These are phyloP conservation scores for Astraeus odoratus DNA, from an alignment of 768 basidiomycete species.

Conservation along the genomic window DNA sequence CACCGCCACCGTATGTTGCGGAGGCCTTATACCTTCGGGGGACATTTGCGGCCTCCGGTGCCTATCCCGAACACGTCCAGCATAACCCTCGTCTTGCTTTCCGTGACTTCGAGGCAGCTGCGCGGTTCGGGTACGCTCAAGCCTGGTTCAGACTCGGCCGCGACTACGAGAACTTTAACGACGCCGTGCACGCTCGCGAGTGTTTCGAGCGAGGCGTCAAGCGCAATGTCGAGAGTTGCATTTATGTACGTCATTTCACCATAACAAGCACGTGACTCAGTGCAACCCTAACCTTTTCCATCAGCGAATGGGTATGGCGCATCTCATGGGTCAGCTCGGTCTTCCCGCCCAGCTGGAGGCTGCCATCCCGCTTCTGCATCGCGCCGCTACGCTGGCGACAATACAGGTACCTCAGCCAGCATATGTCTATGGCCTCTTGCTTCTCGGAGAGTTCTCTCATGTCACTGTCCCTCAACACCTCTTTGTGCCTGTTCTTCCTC, in stretches of 20 bases:
- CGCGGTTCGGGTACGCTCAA: slow-evolving; percentile 64
- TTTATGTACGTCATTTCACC: slow-evolving; percentile 56
- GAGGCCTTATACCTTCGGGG: slow-evolving; percentile 77
- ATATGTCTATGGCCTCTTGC: slow-evolving; percentile 82
- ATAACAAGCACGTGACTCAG: slow-evolving; percentile 5
- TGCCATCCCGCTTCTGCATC: slow-evolving; percentile 68
- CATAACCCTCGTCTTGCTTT: slow-evolving; percentile 78
- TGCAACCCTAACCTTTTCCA: slow-evolving; percentile 1
- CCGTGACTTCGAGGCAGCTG: slow-evolving; percentile 81
- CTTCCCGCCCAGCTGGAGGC: slow-evolving; percentile 43
- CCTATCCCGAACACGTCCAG: slow-evolving; percentile 55
- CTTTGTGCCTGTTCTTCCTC: slow-evolving; percentile 49
- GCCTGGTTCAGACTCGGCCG: slow-evolving; percentile 91
- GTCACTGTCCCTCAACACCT: slow-evolving; percentile 44
- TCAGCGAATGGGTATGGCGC: slow-evolving; percentile 94
- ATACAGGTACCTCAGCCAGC: slow-evolving; percentile 81
- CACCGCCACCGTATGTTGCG: slow-evolving; percentile 40
- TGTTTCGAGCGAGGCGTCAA: slow-evolving; percentile 84
- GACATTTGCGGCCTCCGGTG: slow-evolving; percentile 64
- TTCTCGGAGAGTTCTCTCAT: slow-evolving; percentile 78
- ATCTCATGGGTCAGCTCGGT: slow-evolving; percentile 81
- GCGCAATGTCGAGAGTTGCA: slow-evolving; percentile 67
- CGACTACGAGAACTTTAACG: slow-evolving; percentile 87
- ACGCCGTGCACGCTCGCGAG: slow-evolving; percentile 64
- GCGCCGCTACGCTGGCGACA: slow-evolving; percentile 69